phyloP scores from a whole-genome alignment of 495 filamentous ascomycete genomes.

The Trichocladium antarcticum region DNA sequence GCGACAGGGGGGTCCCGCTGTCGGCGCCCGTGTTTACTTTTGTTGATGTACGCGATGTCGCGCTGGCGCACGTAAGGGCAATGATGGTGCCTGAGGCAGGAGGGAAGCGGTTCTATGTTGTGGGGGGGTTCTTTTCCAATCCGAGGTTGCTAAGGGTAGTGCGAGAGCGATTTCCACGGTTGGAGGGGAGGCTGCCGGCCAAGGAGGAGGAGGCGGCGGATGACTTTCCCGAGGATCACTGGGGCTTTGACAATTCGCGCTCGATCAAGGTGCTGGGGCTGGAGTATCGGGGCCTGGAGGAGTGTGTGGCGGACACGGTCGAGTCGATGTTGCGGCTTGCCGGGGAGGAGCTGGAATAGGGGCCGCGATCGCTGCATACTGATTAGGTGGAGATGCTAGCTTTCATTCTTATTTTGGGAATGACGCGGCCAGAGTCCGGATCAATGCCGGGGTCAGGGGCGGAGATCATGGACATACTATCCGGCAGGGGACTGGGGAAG shows the following conservation, averaged over 20 bases:
- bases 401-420: no score
- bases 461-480: no score
- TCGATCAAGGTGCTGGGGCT: constrained; percentile 29
- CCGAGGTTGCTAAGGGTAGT: constrained; percentile 29
- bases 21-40: constrained; percentile 38
- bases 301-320: constrained; percentile 33
- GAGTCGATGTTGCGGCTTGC: constrained; percentile 18
- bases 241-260: constrained; percentile 28
- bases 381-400: no score
- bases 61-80: constrained; percentile 32
- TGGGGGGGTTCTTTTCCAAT: constrained; percentile 35
- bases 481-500: no score
- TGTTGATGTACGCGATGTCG: constrained; percentile 43
- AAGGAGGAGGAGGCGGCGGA: constrained; percentile 15
- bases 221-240: constrained; percentile 32
- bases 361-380: no score
- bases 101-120: constrained; percentile 36
- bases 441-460: no score
- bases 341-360: background rate
- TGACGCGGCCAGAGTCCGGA: no score
- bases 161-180: constrained; percentile 13
- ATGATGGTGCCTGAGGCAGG: constrained; percentile 30
- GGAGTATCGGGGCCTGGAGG: constrained; percentile 28
- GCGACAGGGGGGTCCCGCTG: constrained; percentile 18
- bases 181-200: constrained; percentile 20